Evolutionary conservation across 805 yeast genomes (phyloP).

Genomic region (Sungouiella blattae): DNA sequence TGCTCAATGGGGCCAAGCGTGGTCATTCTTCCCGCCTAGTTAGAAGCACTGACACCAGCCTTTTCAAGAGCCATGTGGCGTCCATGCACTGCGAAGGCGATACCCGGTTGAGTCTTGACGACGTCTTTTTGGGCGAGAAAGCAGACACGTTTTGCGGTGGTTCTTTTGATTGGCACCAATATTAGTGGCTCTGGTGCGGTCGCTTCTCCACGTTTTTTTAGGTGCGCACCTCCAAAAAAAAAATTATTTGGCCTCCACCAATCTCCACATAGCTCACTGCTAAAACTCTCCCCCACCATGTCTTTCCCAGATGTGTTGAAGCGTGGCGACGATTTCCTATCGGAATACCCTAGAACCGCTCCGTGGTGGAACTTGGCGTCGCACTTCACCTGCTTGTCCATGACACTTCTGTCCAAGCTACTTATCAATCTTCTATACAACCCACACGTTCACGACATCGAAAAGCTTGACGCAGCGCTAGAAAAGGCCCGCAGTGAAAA

Average conservation of each 20-base stretch:
- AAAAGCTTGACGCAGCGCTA: constrained; percentile 62
- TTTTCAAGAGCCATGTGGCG: no score
- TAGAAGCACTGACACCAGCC: no score
- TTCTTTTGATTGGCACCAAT: no score
- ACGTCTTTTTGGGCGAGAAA: no score
- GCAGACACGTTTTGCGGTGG: no score
- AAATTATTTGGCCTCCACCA: not conserved
- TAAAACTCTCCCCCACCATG: constrained; percentile 40
- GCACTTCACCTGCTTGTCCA: constrained; percentile 61
- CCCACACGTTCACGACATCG: constrained; percentile 58
- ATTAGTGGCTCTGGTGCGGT: no score
- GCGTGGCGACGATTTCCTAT: constrained; percentile 70
- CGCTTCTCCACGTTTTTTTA: constrained; percentile 5
- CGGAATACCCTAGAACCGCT: constrained; percentile 57
- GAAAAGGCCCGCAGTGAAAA: constrained; percentile 62
- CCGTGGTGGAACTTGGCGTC: constrained; percentile 66
- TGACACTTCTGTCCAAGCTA: constrained; percentile 62
- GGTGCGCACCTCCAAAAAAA: constrained; percentile 1
- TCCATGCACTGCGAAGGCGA: no score
- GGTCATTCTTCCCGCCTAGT: no score
- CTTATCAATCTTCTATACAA: constrained; percentile 60
- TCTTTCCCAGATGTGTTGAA: constrained; percentile 64
- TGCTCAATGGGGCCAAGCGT: no score
- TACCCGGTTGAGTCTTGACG: no score
- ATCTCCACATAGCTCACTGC: not conserved